A percentile compares a stretch with the other conserved stretches of the same genome.
Conservation (phyloP, 352 stramenopile genomes). For the Pseudoperonospora humuli region DNA sequence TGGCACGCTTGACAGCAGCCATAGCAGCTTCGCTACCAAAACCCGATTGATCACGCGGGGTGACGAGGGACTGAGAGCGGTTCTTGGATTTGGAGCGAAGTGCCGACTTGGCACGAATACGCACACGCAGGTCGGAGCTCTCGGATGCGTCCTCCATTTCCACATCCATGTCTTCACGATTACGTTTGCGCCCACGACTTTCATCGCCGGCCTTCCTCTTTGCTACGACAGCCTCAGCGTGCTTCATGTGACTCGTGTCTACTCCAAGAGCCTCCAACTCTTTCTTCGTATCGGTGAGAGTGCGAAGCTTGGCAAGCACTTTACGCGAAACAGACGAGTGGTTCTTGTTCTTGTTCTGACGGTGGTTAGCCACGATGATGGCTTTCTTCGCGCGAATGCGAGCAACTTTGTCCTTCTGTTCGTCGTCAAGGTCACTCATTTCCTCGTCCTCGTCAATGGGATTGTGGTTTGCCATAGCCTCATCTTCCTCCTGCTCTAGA, state of each 20-base stretch:
- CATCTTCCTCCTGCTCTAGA: slow-evolving; percentile 96
- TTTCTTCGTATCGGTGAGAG: slow-evolving; percentile 84
- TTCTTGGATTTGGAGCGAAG: slow-evolving; percentile 74
- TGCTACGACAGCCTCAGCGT: slow-evolving; percentile 63
- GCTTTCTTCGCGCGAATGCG: slow-evolving; percentile 82
- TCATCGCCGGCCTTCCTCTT: slow-evolving; percentile 64
- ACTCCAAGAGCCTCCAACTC: slow-evolving; percentile 87
- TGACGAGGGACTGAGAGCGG: slow-evolving; percentile 69
- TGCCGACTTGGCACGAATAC: slow-evolving; percentile 64
- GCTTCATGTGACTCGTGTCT: slow-evolving; percentile 87
- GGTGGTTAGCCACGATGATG: slow-evolving; percentile 75
- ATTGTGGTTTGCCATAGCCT: slow-evolving; percentile 86
- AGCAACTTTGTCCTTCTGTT: slow-evolving; percentile 89
- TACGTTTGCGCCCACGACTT: slow-evolving; percentile 79
- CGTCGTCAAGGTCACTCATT: slow-evolving; percentile 91
- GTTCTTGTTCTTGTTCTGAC: slow-evolving; percentile 95
- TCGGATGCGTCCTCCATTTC: slow-evolving; percentile 86
- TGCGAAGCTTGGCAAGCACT: slow-evolving; percentile 67
- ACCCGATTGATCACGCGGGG: slow-evolving; percentile 61
- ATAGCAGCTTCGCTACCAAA: slow-evolving; percentile 49
- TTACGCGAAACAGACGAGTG: slow-evolving; percentile 85
- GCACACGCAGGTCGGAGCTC: slow-evolving; percentile 59
- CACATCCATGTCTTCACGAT: slow-evolving; percentile 74
- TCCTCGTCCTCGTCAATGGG: slow-evolving; percentile 85
- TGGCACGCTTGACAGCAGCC: slow-evolving; percentile 38